Conservation (phyloP, 139 green algal species). For the Trebouxia sp. region DNA sequence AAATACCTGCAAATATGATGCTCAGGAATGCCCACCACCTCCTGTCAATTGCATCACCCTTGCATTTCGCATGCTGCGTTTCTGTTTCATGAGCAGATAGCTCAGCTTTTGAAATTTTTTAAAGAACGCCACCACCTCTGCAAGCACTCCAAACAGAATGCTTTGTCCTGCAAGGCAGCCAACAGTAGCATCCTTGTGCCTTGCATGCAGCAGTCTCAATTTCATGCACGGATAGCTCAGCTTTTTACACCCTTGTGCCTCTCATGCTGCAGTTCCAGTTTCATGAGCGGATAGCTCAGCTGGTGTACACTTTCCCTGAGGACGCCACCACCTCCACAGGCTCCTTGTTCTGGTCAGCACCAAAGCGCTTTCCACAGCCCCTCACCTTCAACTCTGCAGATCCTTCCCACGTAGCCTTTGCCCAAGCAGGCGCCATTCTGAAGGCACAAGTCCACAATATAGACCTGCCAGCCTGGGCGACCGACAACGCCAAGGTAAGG, state of each 20-base stretch:
- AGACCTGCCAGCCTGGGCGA: conserved; percentile 68
- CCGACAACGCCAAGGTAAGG: conserved; percentile 53
- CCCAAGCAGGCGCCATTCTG: conserved; percentile 88
- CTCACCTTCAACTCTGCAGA: conserved; percentile 83
- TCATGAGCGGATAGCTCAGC: conserved; percentile 90
- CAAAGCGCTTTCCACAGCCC: conserved; percentile 94
- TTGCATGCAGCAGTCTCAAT: background rate
- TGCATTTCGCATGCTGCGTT: conserved; percentile 31
- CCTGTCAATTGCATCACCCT: too few species aligned
- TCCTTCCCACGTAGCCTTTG: conserved; percentile 67
- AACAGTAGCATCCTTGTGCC: background rate
- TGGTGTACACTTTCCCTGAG: conserved; percentile 95
- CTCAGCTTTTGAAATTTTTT: conserved; percentile 97
- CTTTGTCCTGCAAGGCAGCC: background rate
- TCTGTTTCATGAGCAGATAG: conserved; percentile 88
- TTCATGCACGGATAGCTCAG: background rate
- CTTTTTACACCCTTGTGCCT: background rate
- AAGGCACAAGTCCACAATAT: conserved; percentile 88
- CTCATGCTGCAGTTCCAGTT: conserved; percentile 66
- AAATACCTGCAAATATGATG: too few species aligned
- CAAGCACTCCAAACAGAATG: too few species aligned
- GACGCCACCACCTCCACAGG: conserved; percentile 91
- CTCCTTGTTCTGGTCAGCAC: conserved; percentile 93
- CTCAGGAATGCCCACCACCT: too few species aligned
- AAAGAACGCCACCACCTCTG: conserved; percentile 91